These are phyloP conservation scores for Daldinia concentrica DNA, from an alignment of 495 filamentous ascomycete genomes.

Conservation along the genomic window DNA sequence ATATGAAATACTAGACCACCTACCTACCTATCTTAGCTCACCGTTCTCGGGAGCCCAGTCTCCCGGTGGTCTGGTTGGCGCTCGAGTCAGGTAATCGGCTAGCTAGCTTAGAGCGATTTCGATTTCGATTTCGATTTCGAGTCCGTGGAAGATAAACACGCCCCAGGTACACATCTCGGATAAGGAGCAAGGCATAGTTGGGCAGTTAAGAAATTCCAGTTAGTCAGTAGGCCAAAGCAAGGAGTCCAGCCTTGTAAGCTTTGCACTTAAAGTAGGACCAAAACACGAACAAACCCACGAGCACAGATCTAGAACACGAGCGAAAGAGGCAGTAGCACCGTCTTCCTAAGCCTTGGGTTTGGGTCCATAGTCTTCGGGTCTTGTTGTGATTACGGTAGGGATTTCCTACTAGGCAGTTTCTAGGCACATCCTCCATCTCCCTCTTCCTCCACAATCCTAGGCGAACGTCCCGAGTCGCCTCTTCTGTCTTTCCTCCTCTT, in stretches of 20 bases:
- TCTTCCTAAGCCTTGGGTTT: conserved; percentile 3
- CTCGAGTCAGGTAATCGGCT: background rate
- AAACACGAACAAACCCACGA: background rate
- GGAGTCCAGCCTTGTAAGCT: background rate
- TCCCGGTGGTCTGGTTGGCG: background rate
- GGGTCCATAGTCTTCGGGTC: conserved; percentile 21
- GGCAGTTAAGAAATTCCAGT: background rate
- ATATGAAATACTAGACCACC: no score
- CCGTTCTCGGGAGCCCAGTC: background rate
- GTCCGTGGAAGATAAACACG: background rate
- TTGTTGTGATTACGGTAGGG: conserved; percentile 42
- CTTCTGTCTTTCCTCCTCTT: conserved; percentile 6
- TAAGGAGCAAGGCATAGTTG: conserved; percentile 1
- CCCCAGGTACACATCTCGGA: background rate
- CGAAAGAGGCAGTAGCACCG: background rate
- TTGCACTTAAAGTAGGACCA: background rate
- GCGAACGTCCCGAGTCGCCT: conserved; percentile 12
- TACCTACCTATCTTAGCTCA: background rate
- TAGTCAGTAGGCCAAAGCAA: background rate
- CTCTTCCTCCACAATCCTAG: background rate
- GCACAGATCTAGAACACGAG: conserved; percentile 1
- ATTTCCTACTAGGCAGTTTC: conserved; percentile 39
- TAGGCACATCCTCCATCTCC: conserved; percentile 24
- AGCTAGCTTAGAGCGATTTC: no score
- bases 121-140: background rate